Percentiles rank a stretch among this genome's conserved stretches.
Evolutionary conservation across 306 rosid genomes (phyloP).

Genomic region (Albizia julibrissin): DNA sequence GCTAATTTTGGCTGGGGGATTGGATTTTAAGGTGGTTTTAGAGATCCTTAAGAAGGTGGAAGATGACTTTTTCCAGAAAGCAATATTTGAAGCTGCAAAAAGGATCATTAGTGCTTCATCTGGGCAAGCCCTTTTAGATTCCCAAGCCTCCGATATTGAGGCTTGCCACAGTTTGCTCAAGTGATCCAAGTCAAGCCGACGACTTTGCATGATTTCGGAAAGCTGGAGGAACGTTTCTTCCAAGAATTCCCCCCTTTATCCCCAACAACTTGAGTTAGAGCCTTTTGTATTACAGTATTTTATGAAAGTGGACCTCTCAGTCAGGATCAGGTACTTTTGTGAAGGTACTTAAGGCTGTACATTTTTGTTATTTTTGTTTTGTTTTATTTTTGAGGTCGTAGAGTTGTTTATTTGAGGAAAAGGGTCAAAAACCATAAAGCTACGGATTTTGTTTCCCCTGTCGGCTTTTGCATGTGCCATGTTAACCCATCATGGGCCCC

Average conservation of each 20-base stretch:
- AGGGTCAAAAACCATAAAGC: constrained; percentile 61
- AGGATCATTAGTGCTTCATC: constrained; percentile 51
- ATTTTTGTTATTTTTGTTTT: constrained; percentile 46
- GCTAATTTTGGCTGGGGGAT: constrained; percentile 53
- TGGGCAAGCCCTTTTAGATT: constrained; percentile 68
- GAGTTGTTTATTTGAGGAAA: constrained; percentile 65
- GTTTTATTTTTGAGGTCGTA: constrained; percentile 47
- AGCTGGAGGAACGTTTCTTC: constrained; percentile 46
- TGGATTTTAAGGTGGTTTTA: constrained; percentile 71
- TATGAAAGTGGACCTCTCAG: constrained; percentile 57
- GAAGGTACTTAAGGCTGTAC: constrained; percentile 59
- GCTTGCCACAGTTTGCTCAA: constrained; percentile 66
- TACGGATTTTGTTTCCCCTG: constrained; percentile 64
- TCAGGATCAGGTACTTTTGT: constrained; percentile 61
- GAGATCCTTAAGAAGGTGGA: constrained; percentile 75
- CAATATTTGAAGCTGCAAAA: constrained; percentile 50
- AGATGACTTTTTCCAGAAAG: constrained; percentile 57
- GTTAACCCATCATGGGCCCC: constrained; percentile 55
- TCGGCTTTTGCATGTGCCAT: constrained; percentile 54
- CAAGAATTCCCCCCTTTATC: constrained; percentile 35
- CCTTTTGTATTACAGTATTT: constrained; percentile 61
- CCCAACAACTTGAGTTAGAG: constrained; percentile 42
- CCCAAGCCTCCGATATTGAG: constrained; percentile 80
- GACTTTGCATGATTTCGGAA: constrained; percentile 37
- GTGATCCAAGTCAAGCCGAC: constrained; percentile 12